Base-by-base conservation (phyloP, 805 yeast genomes). In the Wickerhamiella slavikovae region DNA sequence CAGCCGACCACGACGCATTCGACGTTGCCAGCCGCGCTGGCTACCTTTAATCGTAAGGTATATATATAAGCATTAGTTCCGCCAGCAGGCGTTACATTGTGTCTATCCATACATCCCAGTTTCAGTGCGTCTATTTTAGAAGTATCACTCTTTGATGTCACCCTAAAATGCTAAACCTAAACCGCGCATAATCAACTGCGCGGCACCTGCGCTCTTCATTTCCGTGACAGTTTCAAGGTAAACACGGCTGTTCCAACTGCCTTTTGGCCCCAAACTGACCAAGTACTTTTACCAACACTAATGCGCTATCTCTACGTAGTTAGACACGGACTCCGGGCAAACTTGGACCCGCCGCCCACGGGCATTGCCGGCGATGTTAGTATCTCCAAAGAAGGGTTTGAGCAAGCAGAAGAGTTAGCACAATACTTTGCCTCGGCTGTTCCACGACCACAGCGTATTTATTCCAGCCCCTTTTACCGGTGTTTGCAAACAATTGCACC, bases 21-120 rank as follows among this genome's bases (percentile, higher is more conserved):
- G 98, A 89, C 63, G 82, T 89, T 63, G 98, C 98, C 61, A 83
- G 83, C 93, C 80, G 89, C 69, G 89, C 85, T 59, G 98, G 98
- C 68, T 83, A 82, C 91, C 75, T 85, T 64, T 85, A 71, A 77
- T 35, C 36, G 21, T 23, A 24, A 20, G 18, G 21, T 19, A 19
- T 11, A 19, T 19, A 19, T 19, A 19, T 8, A 7, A 22, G 6
- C n/a, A n/a, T n/a, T n/a, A n/a, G n/a, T n/a, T n/a, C n/a, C n/a
- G n/a, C n/a, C n/a, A n/a, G n/a, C n/a, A n/a, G n/a, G n/a, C n/a
- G n/a, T n/a, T n/a, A n/a, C n/a, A n/a, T n/a, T n/a, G n/a, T n/a
- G n/a, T n/a, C n/a, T n/a, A n/a, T n/a, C n/a, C n/a, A n/a, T n/a
- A n/a, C n/a, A n/a, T n/a, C n/a, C n/a, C n/a, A n/a, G n/a, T n/a